Base-by-base conservation (phyloP, 1,139 yeast species). In the Geotrichum klebahnii region DNA sequence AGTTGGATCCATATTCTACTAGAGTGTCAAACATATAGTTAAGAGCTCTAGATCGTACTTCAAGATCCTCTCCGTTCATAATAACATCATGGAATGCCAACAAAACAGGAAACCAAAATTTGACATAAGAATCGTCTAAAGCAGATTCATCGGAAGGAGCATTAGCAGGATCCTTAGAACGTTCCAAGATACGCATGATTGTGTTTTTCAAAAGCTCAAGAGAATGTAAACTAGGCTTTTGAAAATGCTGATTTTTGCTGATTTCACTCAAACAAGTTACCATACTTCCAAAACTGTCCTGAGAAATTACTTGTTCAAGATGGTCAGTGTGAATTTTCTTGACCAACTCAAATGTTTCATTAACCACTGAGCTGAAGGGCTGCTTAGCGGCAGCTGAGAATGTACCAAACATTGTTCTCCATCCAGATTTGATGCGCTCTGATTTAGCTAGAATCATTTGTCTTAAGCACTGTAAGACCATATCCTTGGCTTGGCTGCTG, bases 1-100 rank as follows among this genome's bases (percentile, higher is more conserved):
- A 94, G 54, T 81, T 76, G 23, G 77, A 77, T 23, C 98, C 98
- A 62, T 85, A 82, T 53, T 82, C 82, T 48, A 83, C 82, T 52
- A 94, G 70, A 3, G 87, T 77, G 58, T 86, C 94, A 69, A 94
- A 94, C 71, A 92, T 75, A 59, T 78, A 80, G 55, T 82, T 84
- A 61, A 92, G 74, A 0, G 97, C 96, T 52, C 90, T 75, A 0
- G 97, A 86, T 60, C 98, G 78, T 3, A 90, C 96, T 67, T 94
- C 99, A 52, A 94, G 72, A 66, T 94, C 98, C 54, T 85, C 90
- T 3, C 96, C 96, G 1, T 84, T 82, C 95, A 90, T 87, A 31
- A 90, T 86, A 6, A 92, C 84, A 58, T 85, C 89, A 63, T 89
- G 89, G 68, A 88, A 85, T 10, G 92, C 86, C 58, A 77, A 80